Evolutionary conservation across 2,329 filamentous ascomycete genomes (phyloP).

Genomic region (Diplocarpon mali): DNA sequence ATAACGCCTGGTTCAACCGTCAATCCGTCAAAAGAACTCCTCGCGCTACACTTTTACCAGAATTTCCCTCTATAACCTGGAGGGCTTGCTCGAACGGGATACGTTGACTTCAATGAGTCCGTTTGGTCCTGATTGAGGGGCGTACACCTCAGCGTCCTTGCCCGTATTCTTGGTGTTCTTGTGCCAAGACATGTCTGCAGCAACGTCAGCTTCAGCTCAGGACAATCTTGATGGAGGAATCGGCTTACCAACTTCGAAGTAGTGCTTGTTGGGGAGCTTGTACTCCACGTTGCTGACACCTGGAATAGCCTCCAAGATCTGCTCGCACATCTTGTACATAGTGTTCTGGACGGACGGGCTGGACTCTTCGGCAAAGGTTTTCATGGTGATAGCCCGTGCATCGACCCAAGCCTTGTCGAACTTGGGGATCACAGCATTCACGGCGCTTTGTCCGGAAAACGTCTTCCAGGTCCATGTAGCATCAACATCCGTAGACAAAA

Average conservation of each 20-base stretch:
- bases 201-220: not conserved
- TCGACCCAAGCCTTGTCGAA: constrained; percentile 73
- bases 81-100: constrained; percentile 34
- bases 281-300: constrained; percentile 67
- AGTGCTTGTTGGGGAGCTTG: constrained; percentile 92
- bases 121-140: constrained; percentile 85
- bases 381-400: constrained; percentile 78
- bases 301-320: constrained; percentile 68
- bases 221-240: constrained; percentile 4
- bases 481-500: constrained; percentile 88
- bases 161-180: constrained; percentile 92
- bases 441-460: constrained; percentile 55
- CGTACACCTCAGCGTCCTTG: constrained; percentile 90
- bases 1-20: constrained; percentile 7
- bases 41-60: too few relatives aligned
- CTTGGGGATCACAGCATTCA: constrained; percentile 48
- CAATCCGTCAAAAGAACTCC: not conserved
- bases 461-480: constrained; percentile 75
- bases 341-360: constrained; percentile 92
- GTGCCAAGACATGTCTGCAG: constrained; percentile 84
- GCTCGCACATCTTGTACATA: constrained; percentile 97
- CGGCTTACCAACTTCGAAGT: constrained; percentile 81
- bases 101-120: constrained; percentile 94
- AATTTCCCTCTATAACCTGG: constrained; percentile 19
- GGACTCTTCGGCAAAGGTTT: constrained; percentile 80